Evolutionary conservation across 257 asterid genomes (phyloP).

Genomic region (Primulina tabacum): DNA sequence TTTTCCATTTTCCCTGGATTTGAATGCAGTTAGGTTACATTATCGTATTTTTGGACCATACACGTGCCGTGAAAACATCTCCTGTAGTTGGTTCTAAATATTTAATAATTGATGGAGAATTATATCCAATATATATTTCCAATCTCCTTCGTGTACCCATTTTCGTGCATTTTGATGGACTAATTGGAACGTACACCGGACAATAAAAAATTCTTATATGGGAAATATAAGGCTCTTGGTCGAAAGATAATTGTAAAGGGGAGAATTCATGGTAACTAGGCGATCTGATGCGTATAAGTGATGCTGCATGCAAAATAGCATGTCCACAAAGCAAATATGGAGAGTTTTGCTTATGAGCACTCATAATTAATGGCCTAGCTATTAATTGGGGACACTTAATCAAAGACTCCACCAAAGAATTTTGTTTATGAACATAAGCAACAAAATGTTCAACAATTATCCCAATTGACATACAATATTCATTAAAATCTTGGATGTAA

Average conservation of each 20-base stretch:
- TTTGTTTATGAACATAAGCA: background rate
- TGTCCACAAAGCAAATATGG: background rate
- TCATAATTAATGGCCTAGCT: background rate
- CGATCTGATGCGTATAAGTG: background rate
- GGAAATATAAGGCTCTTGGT: background rate
- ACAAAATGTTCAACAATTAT: background rate
- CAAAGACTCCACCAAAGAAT: too few relatives aligned
- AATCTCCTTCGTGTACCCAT: constrained; percentile 5
- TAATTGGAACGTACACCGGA: background rate
- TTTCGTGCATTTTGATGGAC: background rate
- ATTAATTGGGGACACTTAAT: too few relatives aligned
- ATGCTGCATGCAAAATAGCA: background rate
- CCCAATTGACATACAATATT: constrained; percentile 11
- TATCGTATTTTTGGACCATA: too few relatives aligned
- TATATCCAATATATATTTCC: constrained; percentile 4
- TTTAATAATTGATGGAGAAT: background rate
- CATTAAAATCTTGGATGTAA: background rate
- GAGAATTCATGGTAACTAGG: background rate
- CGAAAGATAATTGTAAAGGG: constrained; percentile 5
- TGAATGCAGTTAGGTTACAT: too few relatives aligned
- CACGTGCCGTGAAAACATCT: background rate
- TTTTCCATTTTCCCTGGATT: too few relatives aligned
- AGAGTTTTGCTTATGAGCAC: background rate
- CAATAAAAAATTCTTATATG: background rate
- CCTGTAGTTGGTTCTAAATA: background rate